Evolutionary conservation across 2,329 filamentous ascomycete genomes (phyloP), one percentile per base, ranked within the genome.

Genomic region (Phialemoniopsis sp.): DNA sequence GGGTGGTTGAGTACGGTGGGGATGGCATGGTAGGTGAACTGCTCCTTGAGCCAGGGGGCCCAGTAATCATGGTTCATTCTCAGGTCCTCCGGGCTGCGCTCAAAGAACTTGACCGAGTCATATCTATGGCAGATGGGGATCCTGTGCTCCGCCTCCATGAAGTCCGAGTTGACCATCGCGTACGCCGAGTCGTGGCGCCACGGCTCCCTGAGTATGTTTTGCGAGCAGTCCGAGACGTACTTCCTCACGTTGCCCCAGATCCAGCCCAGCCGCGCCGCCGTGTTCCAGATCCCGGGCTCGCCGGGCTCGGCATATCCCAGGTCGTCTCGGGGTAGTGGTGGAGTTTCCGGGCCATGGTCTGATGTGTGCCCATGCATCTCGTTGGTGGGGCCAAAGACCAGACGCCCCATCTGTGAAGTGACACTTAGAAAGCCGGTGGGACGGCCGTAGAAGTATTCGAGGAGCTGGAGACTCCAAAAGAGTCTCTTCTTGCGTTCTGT

Each of bases 121-220:
- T 74, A 76, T 10, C 72, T 65, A 47, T 74, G 71, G 39, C 67
- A 73, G 45, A 70, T 68, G 5, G 70, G 65, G 26, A 67, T 67
- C 14, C 21, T 26, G 21, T 26, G 21, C 21, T 26, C 21, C 21
- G 21, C 10, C 21, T 26, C 71, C 46, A 72, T 72, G 8, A 75
- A 65, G 44, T 74, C 69, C 1, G 71, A 72, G 1, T 70, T 54
- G 0, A 75, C 65, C 46, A 64, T 66, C 34, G 71, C 59, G 49
- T 75, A 75, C 57, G 65, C 68, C 1, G 71, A 75, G 50, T 74
- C 70, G 45, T 70, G 63, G 13, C 69, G 56, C 71, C 71, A 75
- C 0, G 71, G 71, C 41, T 74, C 71, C 36, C 64, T 68, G 28
- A 73, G 53, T 12, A 64, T 63, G 36, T 70, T 69, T 26, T 59